Conservation (phyloP, 257 asterid genomes). For the Dorcoceras hygrometricum region DNA sequence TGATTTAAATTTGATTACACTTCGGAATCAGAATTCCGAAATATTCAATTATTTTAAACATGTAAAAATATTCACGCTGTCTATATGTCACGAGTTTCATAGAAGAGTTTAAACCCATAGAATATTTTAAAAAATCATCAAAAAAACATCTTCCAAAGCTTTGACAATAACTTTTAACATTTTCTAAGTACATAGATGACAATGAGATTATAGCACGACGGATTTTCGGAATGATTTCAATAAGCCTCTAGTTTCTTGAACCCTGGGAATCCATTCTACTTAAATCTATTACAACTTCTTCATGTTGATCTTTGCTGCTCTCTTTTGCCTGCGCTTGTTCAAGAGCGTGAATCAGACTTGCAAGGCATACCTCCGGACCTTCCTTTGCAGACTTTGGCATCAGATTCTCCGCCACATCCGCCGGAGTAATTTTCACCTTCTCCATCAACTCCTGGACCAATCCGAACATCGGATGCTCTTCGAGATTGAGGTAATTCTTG, state of each 20-base stretch:
- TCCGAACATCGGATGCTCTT: conserved; percentile 19
- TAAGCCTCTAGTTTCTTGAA: not conserved
- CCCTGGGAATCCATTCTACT: not conserved
- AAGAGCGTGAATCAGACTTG: conserved; percentile 20
- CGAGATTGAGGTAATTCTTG: conserved; percentile 22
- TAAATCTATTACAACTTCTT: not conserved
- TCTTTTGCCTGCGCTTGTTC: conserved; percentile 9
- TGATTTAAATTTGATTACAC: too few species aligned
- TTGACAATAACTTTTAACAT: too few species aligned
- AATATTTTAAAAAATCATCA: too few species aligned
- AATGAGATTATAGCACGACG: too few species aligned
- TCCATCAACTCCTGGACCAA: conserved; percentile 17
- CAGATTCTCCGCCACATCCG: conserved; percentile 29
- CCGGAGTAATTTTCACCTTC: conserved; percentile 26
- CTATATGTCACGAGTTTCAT: too few species aligned
- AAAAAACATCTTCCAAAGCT: too few species aligned
- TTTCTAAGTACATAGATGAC: too few species aligned
- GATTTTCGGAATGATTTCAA: not conserved
- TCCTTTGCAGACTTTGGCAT: conserved; percentile 26
- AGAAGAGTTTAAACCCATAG: too few species aligned
- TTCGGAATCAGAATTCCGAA: too few species aligned
- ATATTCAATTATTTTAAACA: too few species aligned
- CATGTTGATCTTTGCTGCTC: not conserved
- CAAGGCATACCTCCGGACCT: conserved; percentile 23
- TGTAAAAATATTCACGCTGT: too few species aligned